phyloP scores from a whole-genome alignment of 257 asterid genomes.

The Thymus mandschuricus region DNA sequence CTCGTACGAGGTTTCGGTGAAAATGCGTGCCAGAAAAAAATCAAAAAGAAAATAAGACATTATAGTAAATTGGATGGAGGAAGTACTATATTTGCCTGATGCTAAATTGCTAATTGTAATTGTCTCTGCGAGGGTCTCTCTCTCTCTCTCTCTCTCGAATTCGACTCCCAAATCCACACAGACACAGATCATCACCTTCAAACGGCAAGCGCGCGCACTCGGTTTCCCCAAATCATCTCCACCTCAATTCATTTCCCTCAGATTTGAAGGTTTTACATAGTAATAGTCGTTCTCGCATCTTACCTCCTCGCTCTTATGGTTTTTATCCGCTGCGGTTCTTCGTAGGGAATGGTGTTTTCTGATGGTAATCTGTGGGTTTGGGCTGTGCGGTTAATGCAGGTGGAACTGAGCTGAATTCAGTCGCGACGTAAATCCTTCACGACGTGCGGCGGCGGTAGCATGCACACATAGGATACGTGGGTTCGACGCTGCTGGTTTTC shows the following conservation, averaged over 20 bases:
- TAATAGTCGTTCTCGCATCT: conserved; percentile 32
- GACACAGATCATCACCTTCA: conserved; percentile 41
- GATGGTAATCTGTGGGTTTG: conserved; percentile 39
- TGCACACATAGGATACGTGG: conserved; percentile 67
- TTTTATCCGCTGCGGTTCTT: conserved; percentile 13
- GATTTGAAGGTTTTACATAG: conserved; percentile 42
- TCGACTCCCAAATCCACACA: conserved; percentile 55
- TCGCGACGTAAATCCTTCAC: conserved; percentile 72
- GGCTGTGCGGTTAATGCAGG: conserved; percentile 62
- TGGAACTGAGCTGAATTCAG: conserved; percentile 32
- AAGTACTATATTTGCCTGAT: conserved; percentile 28
- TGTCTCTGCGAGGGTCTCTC: conserved; percentile 37
- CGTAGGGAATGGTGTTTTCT: conserved; percentile 15
- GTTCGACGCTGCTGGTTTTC: conserved; percentile 27
- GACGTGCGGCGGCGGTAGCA: conserved; percentile 52
- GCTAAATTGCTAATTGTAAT: conserved; percentile 19
- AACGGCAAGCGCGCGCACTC: conserved; percentile 26
- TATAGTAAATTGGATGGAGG: too few species aligned
- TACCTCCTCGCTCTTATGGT: not conserved
- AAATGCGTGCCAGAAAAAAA: too few species aligned
- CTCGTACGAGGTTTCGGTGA: too few species aligned
- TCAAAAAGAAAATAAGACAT: not conserved
- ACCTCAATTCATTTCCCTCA: conserved; percentile 28
- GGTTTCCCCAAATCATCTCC: conserved; percentile 41
- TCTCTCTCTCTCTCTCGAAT: conserved; percentile 49